phyloP scores from a whole-genome alignment of 2,329 filamentous ascomycete genomes.

The Plectosphaerella plurivora region DNA sequence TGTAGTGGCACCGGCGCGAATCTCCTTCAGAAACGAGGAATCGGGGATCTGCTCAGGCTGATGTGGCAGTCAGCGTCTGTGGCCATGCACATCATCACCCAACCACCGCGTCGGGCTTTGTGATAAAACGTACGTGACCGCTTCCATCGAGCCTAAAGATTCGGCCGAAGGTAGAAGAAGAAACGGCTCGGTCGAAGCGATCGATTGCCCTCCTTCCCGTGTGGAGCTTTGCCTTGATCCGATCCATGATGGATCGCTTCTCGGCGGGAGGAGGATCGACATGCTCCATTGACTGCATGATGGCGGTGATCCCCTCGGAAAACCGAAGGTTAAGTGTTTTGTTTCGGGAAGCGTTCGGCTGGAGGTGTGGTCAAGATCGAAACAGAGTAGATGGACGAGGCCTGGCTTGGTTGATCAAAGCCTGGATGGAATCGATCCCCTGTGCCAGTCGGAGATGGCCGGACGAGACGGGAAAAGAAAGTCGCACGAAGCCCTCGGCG shows the following conservation, averaged over 20 bases:
- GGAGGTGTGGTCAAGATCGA: background rate
- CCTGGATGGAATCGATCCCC: too few relatives aligned
- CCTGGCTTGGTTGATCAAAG: background rate
- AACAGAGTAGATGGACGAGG: background rate
- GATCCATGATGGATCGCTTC: conserved; percentile 7
- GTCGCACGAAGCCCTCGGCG: background rate
- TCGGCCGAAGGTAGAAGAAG: conserved; percentile 45
- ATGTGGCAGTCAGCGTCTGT: background rate
- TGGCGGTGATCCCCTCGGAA: background rate
- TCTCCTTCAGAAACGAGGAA: conserved; percentile 69
- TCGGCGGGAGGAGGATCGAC: conserved; percentile 2
- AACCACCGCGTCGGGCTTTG: too few relatives aligned
- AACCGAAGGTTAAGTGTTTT: too few relatives aligned
- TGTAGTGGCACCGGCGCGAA: conserved; percentile 76
- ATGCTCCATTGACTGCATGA: conserved; percentile 10
- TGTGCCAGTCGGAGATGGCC: background rate
- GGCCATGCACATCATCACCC: background rate
- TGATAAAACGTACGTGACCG: conserved; percentile 54
- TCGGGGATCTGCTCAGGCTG: conserved; percentile 64
- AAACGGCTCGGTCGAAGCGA: conserved; percentile 27
- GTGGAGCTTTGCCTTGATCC: conserved; percentile 19
- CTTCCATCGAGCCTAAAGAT: conserved; percentile 64
- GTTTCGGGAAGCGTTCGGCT: background rate
- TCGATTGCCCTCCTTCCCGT: conserved; percentile 30
- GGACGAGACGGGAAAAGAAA: background rate